Percentiles rank a stretch among this genome's conserved stretches.
Evolutionary conservation across 305 asterid genomes (phyloP).

Genomic region (Lippia alba): DNA sequence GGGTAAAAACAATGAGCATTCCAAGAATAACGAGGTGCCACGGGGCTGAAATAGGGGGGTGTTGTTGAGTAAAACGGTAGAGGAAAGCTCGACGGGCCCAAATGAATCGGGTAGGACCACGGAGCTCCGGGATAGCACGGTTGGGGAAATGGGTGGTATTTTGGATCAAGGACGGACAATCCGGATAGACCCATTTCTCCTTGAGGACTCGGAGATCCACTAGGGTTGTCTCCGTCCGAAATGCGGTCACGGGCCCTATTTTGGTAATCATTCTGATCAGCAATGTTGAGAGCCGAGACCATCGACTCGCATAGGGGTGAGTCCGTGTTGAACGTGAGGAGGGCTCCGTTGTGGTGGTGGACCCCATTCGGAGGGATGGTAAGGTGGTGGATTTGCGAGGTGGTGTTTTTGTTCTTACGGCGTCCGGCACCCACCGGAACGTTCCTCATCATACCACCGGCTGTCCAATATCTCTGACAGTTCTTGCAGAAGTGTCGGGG

Average conservation of each 20-base stretch:
- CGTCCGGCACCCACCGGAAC: slow-evolving; percentile 99
- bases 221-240: slow-evolving; percentile 51
- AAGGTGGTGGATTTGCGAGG: slow-evolving; percentile 62
- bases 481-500: slow-evolving; percentile 96
- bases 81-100: slow-evolving; percentile 55
- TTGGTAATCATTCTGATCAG: slow-evolving; percentile 43
- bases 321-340: slow-evolving; percentile 69
- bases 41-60: slow-evolving; percentile 43
- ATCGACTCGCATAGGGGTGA: slow-evolving; percentile 75
- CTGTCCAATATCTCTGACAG: slow-evolving; percentile 99
- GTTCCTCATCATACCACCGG: slow-evolving; percentile 97
- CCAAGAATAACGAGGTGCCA: slow-evolving; percentile 50
- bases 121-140: slow-evolving; percentile 63
- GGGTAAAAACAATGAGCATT: slow-evolving; percentile 60
- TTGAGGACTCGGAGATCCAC: slow-evolving; percentile 34
- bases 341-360: slow-evolving; percentile 56
- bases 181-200: slow-evolving; percentile 46
- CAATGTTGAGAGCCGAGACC: slow-evolving; percentile 61
- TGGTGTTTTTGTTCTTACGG: slow-evolving; percentile 76
- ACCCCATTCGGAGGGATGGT: slow-evolving; percentile 46
- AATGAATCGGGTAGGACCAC: slow-evolving; percentile 70
- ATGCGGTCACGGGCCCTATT: slow-evolving; percentile 56
- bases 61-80: slow-evolving; percentile 49
- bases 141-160: slow-evolving; percentile 50
- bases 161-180: slow-evolving; percentile 31